Percentiles rank a stretch among this genome's conserved stretches.
Conservation (phyloP, 345 rosid species). For the Pistacia vera region DNA sequence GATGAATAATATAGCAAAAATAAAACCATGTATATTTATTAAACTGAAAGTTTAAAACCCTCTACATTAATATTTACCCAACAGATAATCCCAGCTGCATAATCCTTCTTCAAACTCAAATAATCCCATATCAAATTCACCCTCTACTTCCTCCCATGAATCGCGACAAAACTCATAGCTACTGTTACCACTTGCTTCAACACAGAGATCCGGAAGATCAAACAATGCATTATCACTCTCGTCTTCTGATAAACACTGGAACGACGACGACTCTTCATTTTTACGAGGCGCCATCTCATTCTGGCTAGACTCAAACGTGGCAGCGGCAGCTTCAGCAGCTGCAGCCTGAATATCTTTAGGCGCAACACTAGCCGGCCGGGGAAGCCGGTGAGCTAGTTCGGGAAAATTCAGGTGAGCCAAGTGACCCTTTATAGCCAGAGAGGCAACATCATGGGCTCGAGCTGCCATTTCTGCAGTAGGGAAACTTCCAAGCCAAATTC, state of each 20-base stretch:
- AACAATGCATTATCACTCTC: not conserved
- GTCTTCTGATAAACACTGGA: not conserved
- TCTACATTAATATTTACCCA: no score
- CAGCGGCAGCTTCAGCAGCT: slow-evolving; percentile 14
- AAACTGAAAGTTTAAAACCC: no score
- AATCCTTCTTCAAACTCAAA: not conserved
- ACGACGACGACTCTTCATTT: not conserved
- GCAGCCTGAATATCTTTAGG: slow-evolving; percentile 20
- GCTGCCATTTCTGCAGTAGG: slow-evolving; percentile 19
- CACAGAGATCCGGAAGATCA: slow-evolving; percentile 14
- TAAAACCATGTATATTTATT: no score
- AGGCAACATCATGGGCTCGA: slow-evolving; percentile 19
- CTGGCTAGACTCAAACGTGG: slow-evolving; percentile 8
- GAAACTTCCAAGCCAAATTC: slow-evolving; percentile 21
- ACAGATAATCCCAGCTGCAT: not conserved
- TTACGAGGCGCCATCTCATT: not conserved
- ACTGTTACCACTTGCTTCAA: not conserved
- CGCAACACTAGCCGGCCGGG: slow-evolving; percentile 3
- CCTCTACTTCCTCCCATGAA: slow-evolving; percentile 5
- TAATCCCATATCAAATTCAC: not conserved
- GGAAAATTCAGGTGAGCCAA: slow-evolving; percentile 19
- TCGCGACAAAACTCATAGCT: not conserved
- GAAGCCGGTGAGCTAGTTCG: slow-evolving; percentile 6
- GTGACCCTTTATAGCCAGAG: slow-evolving; percentile 6
- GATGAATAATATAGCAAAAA: no score